These are phyloP conservation scores for Boletus rex-veris DNA, from an alignment of 768 basidiomycete genomes.

Conservation along the genomic window DNA sequence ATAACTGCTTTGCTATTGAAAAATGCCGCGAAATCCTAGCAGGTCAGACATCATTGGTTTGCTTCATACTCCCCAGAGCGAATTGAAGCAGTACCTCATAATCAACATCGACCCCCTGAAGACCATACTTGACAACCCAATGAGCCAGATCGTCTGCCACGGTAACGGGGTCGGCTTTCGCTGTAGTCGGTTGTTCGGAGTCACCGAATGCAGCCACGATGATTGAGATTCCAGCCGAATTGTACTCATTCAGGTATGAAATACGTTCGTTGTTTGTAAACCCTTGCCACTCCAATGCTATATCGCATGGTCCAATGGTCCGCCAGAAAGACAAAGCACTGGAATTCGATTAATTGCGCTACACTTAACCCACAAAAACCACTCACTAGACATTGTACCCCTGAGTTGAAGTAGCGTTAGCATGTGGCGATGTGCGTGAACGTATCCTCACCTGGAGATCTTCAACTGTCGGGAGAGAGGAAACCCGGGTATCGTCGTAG, in stretches of 20 bases:
- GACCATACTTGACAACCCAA: constrained; percentile 42
- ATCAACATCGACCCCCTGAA: constrained; percentile 54
- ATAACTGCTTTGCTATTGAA: constrained; percentile 33
- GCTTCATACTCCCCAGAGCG: too few species aligned
- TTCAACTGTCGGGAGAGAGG: too few species aligned
- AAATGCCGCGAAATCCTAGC: constrained; percentile 28
- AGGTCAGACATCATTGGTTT: not conserved
- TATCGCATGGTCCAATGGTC: constrained; percentile 39
- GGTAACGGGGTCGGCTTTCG: constrained; percentile 34
- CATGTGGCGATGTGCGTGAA: too few species aligned
- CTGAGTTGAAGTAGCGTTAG: too few species aligned
- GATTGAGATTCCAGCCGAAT: constrained; percentile 51
- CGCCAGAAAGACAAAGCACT: constrained; percentile 43
- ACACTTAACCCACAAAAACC: too few species aligned
- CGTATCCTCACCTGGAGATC: too few species aligned
- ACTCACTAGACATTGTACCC: too few species aligned
- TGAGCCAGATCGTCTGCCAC: constrained; percentile 41
- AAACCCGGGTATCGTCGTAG: too few species aligned
- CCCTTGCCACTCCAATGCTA: constrained; percentile 43
- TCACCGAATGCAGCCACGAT: constrained; percentile 47
- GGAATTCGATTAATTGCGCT: too few species aligned
- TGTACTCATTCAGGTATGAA: constrained; percentile 46
- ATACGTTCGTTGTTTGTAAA: constrained; percentile 37
- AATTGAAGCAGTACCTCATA: constrained; percentile 35
- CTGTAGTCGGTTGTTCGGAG: constrained; percentile 36